Evolutionary conservation across 441 rosid genomes (phyloP).

Genomic region (Jatropha podagrica): DNA sequence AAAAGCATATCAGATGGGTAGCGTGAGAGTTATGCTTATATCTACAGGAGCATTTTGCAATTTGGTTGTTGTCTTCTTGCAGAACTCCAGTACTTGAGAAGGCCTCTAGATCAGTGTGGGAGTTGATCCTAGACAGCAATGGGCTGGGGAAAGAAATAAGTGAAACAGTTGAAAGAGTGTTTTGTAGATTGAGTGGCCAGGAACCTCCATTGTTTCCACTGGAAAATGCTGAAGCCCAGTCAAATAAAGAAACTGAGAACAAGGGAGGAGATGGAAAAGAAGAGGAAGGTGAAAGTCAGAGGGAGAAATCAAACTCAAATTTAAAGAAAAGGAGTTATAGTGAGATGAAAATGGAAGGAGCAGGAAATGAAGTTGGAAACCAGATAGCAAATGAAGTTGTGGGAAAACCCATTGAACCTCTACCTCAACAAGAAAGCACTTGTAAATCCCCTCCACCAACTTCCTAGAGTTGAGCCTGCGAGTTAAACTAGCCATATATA

Average conservation of each 20-base stretch:
- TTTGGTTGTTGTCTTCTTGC: constrained; percentile 9
- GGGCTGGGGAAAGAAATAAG: constrained; percentile 88
- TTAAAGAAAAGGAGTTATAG: constrained; percentile 58
- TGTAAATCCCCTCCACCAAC: constrained; percentile 15
- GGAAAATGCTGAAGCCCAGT: constrained; percentile 33
- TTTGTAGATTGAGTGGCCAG: constrained; percentile 66
- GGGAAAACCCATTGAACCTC: constrained; percentile 37
- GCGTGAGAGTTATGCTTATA: neutral
- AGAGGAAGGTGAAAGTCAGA: constrained; percentile 29
- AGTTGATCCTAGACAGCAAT: constrained; percentile 68
- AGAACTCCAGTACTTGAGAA: constrained; percentile 88
- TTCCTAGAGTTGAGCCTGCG: constrained; percentile 7
- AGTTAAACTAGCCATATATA: neutral
- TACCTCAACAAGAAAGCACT: constrained; percentile 29
- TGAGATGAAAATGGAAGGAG: constrained; percentile 47
- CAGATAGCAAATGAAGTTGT: constrained; percentile 13
- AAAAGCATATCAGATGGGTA: neutral
- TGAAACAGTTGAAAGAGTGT: constrained; percentile 59
- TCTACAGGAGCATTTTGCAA: neutral
- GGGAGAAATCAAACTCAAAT: constrained; percentile 42
- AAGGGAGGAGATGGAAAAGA: constrained; percentile 37
- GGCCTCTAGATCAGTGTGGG: constrained; percentile 98
- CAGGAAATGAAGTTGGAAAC: constrained; percentile 35
- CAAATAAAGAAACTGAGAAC: constrained; percentile 30
- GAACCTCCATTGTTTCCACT: constrained; percentile 68